Evolutionary conservation across 306 rosid genomes (phyloP).

Genomic region (Vigna reflexopilosa): DNA sequence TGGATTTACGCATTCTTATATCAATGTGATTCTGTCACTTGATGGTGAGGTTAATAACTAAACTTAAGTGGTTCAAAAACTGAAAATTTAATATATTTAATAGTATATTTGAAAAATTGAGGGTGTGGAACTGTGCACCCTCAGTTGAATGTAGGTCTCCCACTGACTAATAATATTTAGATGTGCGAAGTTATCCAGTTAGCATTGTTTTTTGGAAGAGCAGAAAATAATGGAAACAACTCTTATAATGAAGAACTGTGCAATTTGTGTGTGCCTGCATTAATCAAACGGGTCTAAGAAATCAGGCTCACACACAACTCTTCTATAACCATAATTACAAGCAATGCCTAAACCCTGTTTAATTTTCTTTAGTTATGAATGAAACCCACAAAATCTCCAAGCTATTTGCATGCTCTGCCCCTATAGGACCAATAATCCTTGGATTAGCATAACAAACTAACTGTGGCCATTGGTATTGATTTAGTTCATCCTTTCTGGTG

Average conservation of each 20-base stretch:
- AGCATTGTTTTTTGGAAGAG: background rate
- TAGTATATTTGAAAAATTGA: too few species aligned
- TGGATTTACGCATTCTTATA: too few species aligned
- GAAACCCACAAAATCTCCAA: background rate
- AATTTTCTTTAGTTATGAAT: background rate
- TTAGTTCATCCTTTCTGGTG: background rate
- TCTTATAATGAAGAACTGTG: background rate
- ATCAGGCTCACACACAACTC: background rate
- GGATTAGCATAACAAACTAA: background rate
- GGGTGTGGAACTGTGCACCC: too few species aligned
- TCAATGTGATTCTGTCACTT: too few species aligned
- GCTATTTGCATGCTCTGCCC: background rate
- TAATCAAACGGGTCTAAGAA: constrained; percentile 1
- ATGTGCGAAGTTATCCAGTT: background rate
- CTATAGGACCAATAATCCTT: background rate
- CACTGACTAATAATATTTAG: background rate
- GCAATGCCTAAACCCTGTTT: constrained; percentile 3
- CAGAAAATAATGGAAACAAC: background rate
- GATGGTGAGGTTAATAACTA: too few species aligned
- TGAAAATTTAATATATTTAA: too few species aligned
- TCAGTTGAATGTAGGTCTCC: too few species aligned
- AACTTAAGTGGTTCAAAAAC: too few species aligned
- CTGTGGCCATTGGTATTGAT: background rate
- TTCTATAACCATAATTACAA: background rate
- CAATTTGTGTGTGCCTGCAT: background rate